Base-by-base conservation (phyloP, 345 rosid species). In the Camelina neglecta region DNA sequence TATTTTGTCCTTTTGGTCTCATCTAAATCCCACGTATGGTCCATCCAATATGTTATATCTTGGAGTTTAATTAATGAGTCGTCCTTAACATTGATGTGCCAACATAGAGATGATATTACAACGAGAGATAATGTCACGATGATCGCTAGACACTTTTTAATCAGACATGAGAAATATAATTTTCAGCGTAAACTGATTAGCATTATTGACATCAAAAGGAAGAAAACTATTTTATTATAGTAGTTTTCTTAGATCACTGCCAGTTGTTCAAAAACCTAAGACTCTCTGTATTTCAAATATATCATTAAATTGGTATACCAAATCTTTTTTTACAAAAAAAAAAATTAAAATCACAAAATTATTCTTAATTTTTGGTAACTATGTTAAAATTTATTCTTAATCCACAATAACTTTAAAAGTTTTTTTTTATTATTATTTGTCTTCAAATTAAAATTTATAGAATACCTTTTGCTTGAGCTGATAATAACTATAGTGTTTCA, bases 1-100 rank as follows among this genome's bases (percentile, higher is more conserved):
- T 71, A 71, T 65, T 77, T 77, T 71, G 80, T 77, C 80, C 36
- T 71, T 65, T 77, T 77, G 76, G 76, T 77, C 67, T 65, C 38
- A 47, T 70, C 72, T 70, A 49, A 56, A 71, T 57, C 64, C 65
- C 50, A 56, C 56, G 61, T 77, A 71, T 77, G 80, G 76, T 71
- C 80, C 76, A 77, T 48, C 66, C 76, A 58, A 57, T 76, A 56
- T 44, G 69, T 60, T 75, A 67, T 67, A 76, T 76, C 71, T 76
- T 69, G 75, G 67, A 77, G 80, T 71, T 77, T 77, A 71, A 77
- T 71, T 77, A 76, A 65, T 63, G 67, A 70, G 55, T 56, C 71
- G 65, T 76, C 72, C 67, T 76, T 61, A 75, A 68, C 79, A 51
- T 61, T 68, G 56, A 60, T 61, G 63, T 75, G 69, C 71, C 51